Base-by-base conservation (phyloP, 2,329 filamentous ascomycete genomes). In the Seiridium unicorne region DNA sequence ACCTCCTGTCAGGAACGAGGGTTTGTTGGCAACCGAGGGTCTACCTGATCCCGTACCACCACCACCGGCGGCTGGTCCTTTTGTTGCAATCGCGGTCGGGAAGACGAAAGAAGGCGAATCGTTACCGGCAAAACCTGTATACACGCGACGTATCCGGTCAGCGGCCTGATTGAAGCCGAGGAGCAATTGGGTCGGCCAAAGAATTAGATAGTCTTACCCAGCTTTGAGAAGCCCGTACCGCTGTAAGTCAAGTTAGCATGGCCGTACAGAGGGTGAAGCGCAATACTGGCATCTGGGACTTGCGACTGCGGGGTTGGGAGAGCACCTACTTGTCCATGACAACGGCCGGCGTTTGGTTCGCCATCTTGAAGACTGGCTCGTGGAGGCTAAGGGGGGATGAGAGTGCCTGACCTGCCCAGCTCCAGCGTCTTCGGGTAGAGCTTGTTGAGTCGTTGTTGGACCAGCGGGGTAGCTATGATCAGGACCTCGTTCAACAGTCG, bases 271-370 rank as follows among this genome's bases (percentile, higher is more conserved):
- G n/a, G 38, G 18, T 31, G n/a, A 11, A 35, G 31, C 31, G 32
- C 35, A 18, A 11, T 32, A 18, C 11, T 26, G 47, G 18, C 47
- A 18, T 35, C 7, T n/a, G 13, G 32, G 49, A 36, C 49, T 63
- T 67, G 57, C 55, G 59, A 61, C 58, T 63, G 64, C 64, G 63
- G 61, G 63, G 64, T 60, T 46, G 54, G 61, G 73, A 66, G 72
- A 76, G 63, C 72, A 85, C 92, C 81, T 89, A 97, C 95, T 99
- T 99, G 95, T 99, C 95, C 94, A 99, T 99, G 92, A 99, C 95
- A 97, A 99, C 95, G 91, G 95, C 95, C 72, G 95, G 95, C 76
- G 95, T 98, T 88, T 98, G 94, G 82, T 91, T 90, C 75, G 95
- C 94, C 95, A 99, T 99, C 71, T 75, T 82, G 75, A 71, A 66